phyloP scores from a whole-genome alignment of 441 rosid species.

The Sinapis alba region DNA sequence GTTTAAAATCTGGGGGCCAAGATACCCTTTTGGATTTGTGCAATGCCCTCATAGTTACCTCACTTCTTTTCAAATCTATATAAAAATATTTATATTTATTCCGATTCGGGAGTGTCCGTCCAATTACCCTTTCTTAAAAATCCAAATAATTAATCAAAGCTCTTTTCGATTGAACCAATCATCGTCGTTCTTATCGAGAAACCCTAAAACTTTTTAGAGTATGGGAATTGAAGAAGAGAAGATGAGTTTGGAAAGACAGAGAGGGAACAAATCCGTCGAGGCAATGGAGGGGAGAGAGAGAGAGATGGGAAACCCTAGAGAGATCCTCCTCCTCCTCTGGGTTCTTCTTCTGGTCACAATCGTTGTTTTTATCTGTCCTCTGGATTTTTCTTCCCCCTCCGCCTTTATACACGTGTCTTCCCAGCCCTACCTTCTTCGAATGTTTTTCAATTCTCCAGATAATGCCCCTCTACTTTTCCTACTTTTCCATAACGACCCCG shows the following conservation, averaged over 20 bases:
- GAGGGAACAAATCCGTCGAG: background rate
- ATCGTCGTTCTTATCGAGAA: conserved; percentile 26
- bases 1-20: conserved; percentile 96
- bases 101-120: conserved; percentile 24
- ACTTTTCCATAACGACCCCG: background rate
- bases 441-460: background rate
- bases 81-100: background rate
- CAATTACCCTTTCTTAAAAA: conserved; percentile 19
- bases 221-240: conserved; percentile 15
- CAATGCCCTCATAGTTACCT: conserved; percentile 74
- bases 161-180: conserved; percentile 25
- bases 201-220: conserved; percentile 23
- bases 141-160: conserved; percentile 6
- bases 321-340: too few species aligned
- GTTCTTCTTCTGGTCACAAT: conserved; percentile 26
- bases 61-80: conserved; percentile 23
- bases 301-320: conserved; percentile 41
- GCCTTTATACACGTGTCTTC: conserved; percentile 38
- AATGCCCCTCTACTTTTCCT: background rate
- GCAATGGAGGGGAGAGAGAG: background rate
- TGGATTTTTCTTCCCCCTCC: background rate
- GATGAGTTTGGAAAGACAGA: conserved; percentile 1
- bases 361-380: conserved; percentile 33
- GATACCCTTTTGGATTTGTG: conserved; percentile 83
- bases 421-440: background rate